Evolutionary conservation across 352 stramenopile species (phyloP), one percentile per base, ranked within the genome.

Genomic region (Globisporangium emineosum): DNA sequence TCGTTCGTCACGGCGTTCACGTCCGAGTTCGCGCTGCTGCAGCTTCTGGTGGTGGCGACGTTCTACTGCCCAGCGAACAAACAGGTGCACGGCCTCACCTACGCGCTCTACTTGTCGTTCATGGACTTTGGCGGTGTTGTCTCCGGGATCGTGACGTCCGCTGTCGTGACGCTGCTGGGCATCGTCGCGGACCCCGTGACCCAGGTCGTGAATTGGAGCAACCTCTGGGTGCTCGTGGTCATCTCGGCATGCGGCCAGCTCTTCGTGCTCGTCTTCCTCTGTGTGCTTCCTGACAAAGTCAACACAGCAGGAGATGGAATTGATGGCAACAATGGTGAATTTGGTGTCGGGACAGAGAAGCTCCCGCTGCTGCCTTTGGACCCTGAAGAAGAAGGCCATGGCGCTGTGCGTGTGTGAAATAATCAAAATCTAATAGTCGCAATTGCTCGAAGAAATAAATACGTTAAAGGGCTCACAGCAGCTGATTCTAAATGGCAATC

Each of bases 81-180:
- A 1, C 74, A 86, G 2, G 69, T 90, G 9, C 81, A 91, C 60
- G 86, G 86, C 3, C 70, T 94, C 30, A 89, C 86, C 51, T 94
- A 94, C 66, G 83, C 86, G 50, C 67, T 94, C 57, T 94, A 81
- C 64, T 68, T 94, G 42, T 92, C 83, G 13, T 91, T 91, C 62
- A 94, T 94, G 82, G 83, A 94, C 72, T 91, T 94, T 70, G 86
- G 86, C 17, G 86, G 83, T 29, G 83, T 93, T 29, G 62, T 91
- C 2, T 92, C 83, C 4, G 81, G 83, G 9, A 56, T 94, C 15
- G 64, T 90, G 13, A 83, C 76, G 15, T 86, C 86, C 9, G 43
- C 77, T 1, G 40, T 91, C 30, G 81, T 91, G 37, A 76, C 71
- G 15, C 56, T 68, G 17, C 57, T 94, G 8, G 86, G 83, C 0